phyloP scores from a whole-genome alignment of 768 basidiomycete genomes.

The Agaricus bisporus region DNA sequence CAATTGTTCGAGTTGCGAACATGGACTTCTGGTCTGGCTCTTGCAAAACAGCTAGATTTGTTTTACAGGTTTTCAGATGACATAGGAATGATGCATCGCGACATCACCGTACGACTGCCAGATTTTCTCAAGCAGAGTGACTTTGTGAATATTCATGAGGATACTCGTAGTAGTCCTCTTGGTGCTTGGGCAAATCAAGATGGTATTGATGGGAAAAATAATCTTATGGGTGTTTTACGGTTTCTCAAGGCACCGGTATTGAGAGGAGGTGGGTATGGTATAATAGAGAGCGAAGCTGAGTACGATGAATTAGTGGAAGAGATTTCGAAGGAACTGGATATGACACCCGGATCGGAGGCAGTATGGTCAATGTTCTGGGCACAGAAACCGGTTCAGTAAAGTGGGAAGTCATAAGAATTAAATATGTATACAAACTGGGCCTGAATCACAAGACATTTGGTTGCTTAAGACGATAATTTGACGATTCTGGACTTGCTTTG shows the following conservation, averaged over 20 bases:
- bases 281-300: constrained; percentile 1
- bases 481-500: no score
- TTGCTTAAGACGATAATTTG: no score
- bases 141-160: not conserved
- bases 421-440: no score
- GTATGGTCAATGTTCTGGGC: constrained; percentile 2
- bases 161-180: not conserved
- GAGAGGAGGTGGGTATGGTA: not conserved
- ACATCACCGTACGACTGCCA: not conserved
- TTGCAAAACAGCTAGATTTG: not conserved
- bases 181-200: not conserved
- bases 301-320: not conserved
- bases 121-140: not conserved
- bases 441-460: no score
- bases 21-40: constrained; percentile 1
- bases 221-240: not conserved
- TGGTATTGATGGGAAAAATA: constrained; percentile 3
- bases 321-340: not conserved
- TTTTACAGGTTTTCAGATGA: constrained; percentile 1
- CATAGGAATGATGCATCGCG: not conserved
- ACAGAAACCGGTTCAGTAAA: constrained; percentile 1
- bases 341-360: not conserved
- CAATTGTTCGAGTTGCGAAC: not conserved
- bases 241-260: not conserved
- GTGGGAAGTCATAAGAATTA: no score